phyloP scores from a whole-genome alignment of 345 rosid species.

The Melaleuca quinquenervia region DNA sequence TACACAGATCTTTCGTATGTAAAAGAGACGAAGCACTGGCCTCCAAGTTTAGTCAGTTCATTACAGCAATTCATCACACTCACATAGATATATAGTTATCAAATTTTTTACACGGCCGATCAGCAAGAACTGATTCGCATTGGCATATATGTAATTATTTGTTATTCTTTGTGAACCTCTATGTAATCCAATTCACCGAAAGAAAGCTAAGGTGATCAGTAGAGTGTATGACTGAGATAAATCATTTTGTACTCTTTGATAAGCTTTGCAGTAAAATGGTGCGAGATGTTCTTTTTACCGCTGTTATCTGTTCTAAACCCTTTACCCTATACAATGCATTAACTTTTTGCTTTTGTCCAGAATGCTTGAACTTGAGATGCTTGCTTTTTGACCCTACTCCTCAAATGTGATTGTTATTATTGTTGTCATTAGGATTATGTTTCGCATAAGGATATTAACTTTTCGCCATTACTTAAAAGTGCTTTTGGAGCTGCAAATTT shows the following conservation, averaged over 20 bases:
- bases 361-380: not conserved
- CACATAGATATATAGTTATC: slow-evolving; percentile 5
- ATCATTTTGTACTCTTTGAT: not conserved
- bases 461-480: not conserved
- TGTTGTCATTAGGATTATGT: not conserved
- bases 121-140: not conserved
- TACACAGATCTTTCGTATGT: slow-evolving; percentile 43
- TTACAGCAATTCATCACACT: slow-evolving; percentile 47
- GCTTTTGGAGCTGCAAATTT: not conserved
- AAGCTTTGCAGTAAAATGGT: not conserved
- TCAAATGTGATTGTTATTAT: not conserved
- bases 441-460: not conserved
- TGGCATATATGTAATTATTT: not conserved
- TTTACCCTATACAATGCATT: not conserved
- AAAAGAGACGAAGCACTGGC: slow-evolving; percentile 54
- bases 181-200: not conserved
- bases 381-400: not conserved
- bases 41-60: slow-evolving; percentile 56
- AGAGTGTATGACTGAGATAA: not conserved
- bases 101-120: not conserved
- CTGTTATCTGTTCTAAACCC: not conserved
- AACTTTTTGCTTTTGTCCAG: not conserved
- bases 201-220: not conserved
- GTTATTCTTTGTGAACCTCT: not conserved
- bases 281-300: not conserved